Base-by-base conservation (phyloP, 1,284 basidiomycete genomes). In the Puccinia horiana region DNA sequence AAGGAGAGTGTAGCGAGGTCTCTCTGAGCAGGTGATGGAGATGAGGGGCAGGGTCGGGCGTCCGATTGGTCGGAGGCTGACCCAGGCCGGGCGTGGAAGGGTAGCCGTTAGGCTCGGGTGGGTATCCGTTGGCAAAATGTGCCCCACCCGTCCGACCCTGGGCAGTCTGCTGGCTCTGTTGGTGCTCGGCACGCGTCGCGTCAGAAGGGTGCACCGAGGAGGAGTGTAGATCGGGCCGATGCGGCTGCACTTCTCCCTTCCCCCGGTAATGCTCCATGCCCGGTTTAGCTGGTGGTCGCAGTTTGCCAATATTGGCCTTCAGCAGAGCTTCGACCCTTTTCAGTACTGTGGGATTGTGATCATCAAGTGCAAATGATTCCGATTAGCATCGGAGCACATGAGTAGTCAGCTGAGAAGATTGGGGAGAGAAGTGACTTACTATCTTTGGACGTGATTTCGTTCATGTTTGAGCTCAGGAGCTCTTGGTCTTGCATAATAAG, bases 371-470 rank as follows among this genome's bases (percentile, higher is more conserved):
- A 49, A 49, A 11, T 72, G 69, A 16, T 18, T 11, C 11, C 35
- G 49, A 40, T 73, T 73, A 52, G 49, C 26, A 73, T 32, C 29
- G 8, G 37, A 32, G 29, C 61, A 63, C 1, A 40, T 63, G 29
- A 4, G n/a, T 29, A 12, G 29, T 63, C 26, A 47, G 42, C 12
- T 23, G 58, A 44, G 18, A 69, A 26, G 11, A n/a, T 65, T 18
- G 20, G 35, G 26, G 3, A 54, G 67, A 56, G 23, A 26, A 35
- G 23, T 54, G 49, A 73, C 78, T 80, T 3, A 73, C 78, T 75
- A 67, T 81, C 80, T 81, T 81, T 81, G 18, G 80, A 81, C 5
- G 80, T 81, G 37, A 81, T 75, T 61, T 81, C 80, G 42, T 81
- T 81, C 44, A 75, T 65, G 56, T 81, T 81, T 18, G 67, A 80